Percentiles rank a stretch among this genome's conserved stretches.
These are phyloP conservation scores for Rubia yunnanensis DNA, from an alignment of 257 asterid genomes.

Conservation along the genomic window DNA sequence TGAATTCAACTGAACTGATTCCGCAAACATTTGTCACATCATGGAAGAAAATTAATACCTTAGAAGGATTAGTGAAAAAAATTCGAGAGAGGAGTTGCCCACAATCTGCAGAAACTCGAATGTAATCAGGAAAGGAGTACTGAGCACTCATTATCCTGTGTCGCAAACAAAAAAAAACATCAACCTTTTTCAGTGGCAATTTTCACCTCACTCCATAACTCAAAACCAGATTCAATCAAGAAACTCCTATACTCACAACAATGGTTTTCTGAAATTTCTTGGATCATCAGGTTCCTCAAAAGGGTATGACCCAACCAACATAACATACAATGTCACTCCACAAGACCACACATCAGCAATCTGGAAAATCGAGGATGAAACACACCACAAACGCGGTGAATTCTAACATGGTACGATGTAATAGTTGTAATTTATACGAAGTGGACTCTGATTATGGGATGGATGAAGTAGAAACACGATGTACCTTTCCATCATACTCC, in stretches of 20 bases:
- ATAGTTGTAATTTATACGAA: no score
- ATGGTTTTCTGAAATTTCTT: slow-evolving; percentile 85
- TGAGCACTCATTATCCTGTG: slow-evolving; percentile 93
- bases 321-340: slow-evolving; percentile 88
- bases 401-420: not conserved
- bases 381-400: slow-evolving; percentile 1
- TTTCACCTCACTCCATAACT: no score
- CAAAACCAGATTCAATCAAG: not conserved
- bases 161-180: slow-evolving; percentile 7
- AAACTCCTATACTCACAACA: slow-evolving; percentile 31
- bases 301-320: slow-evolving; percentile 96
- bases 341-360: slow-evolving; percentile 98
- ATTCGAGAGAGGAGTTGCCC: slow-evolving; percentile 82
- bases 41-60: slow-evolving; percentile 34
- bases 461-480: no score
- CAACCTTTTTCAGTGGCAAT: not conserved
- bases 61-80: slow-evolving; percentile 69
- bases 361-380: slow-evolving; percentile 25
- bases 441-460: no score
- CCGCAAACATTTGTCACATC: no score
- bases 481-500: slow-evolving; percentile 97
- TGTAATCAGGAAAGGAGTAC: slow-evolving; percentile 83
- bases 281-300: slow-evolving; percentile 95
- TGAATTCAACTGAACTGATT: no score
- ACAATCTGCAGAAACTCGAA: slow-evolving; percentile 83